phyloP scores from a whole-genome alignment of 2,329 filamentous ascomycete genomes.

The Cladorrhinum sp. region DNA sequence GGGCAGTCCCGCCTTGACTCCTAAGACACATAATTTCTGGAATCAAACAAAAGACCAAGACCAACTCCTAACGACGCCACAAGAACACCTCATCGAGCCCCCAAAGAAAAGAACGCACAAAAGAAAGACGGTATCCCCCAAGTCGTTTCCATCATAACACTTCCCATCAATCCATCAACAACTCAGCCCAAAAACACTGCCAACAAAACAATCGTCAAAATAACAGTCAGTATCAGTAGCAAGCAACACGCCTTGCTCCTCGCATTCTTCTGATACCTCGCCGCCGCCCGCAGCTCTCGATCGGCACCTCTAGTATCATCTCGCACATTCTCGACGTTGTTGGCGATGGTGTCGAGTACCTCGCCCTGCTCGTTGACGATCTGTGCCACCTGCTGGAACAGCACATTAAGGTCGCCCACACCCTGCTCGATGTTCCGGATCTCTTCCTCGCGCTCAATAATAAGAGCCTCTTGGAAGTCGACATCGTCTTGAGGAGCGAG shows the following conservation, averaged over 20 bases:
- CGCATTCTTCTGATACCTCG: conserved; percentile 90
- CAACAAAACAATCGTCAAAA: conserved; percentile 83
- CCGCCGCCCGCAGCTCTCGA: conserved; percentile 78
- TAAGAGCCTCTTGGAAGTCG: conserved; percentile 93
- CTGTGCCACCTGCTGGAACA: conserved; percentile 96
- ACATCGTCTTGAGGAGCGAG: conserved; percentile 91
- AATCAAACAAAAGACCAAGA: background rate
- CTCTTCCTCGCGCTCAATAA: conserved; percentile 93
- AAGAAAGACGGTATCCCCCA: background rate
- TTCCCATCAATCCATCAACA: conserved; percentile 3
- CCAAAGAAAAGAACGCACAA: too few species aligned
- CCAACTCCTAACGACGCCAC: background rate
- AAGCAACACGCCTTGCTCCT: conserved; percentile 93
- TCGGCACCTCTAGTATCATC: conserved; percentile 83
- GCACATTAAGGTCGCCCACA: conserved; percentile 90
- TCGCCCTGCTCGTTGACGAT: conserved; percentile 94
- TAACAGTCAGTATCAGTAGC: conserved; percentile 81
- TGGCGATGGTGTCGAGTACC: conserved; percentile 78
- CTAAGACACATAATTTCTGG: background rate
- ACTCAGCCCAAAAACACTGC: conserved; percentile 73
- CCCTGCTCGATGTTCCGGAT: conserved; percentile 97
- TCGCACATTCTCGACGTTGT: conserved; percentile 81
- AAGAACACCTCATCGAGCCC: background rate
- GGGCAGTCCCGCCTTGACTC: too few species aligned
- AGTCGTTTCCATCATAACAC: background rate